Evolutionary conservation across 148 eudicot genomes (phyloP).

Genomic region (Simmondsia chinensis): DNA sequence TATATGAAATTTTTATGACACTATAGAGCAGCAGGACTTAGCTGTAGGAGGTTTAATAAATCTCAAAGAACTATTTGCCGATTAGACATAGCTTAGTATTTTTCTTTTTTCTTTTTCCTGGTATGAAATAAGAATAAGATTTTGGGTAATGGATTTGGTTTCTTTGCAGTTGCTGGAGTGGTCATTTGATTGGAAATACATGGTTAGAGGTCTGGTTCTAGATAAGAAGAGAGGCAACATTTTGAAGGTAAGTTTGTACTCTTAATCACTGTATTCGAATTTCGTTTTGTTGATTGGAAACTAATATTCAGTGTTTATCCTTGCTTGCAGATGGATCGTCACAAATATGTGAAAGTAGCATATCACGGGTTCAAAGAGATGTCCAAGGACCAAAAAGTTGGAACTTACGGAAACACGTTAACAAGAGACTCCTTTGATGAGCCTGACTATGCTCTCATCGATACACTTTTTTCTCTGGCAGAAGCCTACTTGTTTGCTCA

Average conservation of each 20-base stretch:
- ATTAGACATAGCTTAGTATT: background rate
- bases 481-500: slow-evolving; percentile 98
- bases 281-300: background rate
- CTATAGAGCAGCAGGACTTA: no score
- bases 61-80: no score
- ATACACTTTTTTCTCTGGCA: slow-evolving; percentile 91
- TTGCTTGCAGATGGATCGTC: slow-evolving; percentile 85
- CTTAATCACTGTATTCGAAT: no score
- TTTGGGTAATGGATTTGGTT: slow-evolving; percentile 7
- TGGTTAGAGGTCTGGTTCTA: slow-evolving; percentile 97
- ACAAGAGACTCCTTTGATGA: slow-evolving; percentile 88
- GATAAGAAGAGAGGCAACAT: slow-evolving; percentile 97
- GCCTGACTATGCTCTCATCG: slow-evolving; percentile 95
- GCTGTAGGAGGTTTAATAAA: no score
- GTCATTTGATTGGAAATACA: slow-evolving; percentile 92
- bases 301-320: slow-evolving; percentile 1
- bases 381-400: slow-evolving; percentile 77
- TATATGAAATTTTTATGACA: no score
- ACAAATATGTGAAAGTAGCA: slow-evolving; percentile 95
- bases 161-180: slow-evolving; percentile 66
- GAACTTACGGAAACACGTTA: slow-evolving; percentile 70
- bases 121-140: slow-evolving; percentile 5
- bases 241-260: slow-evolving; percentile 70
- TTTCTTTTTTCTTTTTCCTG: background rate
- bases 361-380: slow-evolving; percentile 85